Conservation (phyloP, 805 yeast species). For the Candida boleticola region DNA sequence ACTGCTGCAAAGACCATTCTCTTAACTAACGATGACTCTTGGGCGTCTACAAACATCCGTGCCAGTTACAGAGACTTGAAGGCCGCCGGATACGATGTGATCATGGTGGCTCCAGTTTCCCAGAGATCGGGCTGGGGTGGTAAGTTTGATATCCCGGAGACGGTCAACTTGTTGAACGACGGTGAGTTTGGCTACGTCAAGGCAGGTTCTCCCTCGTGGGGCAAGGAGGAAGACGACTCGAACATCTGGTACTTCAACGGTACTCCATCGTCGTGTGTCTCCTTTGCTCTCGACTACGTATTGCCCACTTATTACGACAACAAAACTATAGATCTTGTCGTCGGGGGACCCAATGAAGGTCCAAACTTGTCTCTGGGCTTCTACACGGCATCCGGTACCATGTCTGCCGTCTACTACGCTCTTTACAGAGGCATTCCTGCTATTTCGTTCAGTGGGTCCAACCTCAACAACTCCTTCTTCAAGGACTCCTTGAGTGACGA, state of each 20-base stretch:
- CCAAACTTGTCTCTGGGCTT: constrained; percentile 26
- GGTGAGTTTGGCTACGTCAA: constrained; percentile 49
- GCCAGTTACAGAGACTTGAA: constrained; percentile 17
- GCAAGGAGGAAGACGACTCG: constrained; percentile 41
- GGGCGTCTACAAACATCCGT: constrained; percentile 20
- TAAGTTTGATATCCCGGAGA: constrained; percentile 43
- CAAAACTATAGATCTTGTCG: constrained; percentile 22
- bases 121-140: constrained; percentile 58
- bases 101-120: constrained; percentile 50
- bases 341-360: constrained; percentile 30
- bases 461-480: constrained; percentile 25
- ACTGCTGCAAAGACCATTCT: constrained; percentile 16
- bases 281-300: constrained; percentile 28
- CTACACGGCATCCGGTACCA: constrained; percentile 26
- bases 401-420: constrained; percentile 24
- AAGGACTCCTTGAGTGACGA: constrained; percentile 19
- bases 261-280: constrained; percentile 53
- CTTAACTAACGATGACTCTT: constrained; percentile 21
- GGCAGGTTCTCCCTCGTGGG: constrained; percentile 55
- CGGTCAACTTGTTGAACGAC: constrained; percentile 37
- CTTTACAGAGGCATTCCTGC: constrained; percentile 25
- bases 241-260: constrained; percentile 54
- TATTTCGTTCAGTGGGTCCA: constrained; percentile 25
- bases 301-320: constrained; percentile 19
- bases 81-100: constrained; percentile 45